Conservation (phyloP, 1,139 yeast species). For the Kurtzmaniella quercitrusa region DNA sequence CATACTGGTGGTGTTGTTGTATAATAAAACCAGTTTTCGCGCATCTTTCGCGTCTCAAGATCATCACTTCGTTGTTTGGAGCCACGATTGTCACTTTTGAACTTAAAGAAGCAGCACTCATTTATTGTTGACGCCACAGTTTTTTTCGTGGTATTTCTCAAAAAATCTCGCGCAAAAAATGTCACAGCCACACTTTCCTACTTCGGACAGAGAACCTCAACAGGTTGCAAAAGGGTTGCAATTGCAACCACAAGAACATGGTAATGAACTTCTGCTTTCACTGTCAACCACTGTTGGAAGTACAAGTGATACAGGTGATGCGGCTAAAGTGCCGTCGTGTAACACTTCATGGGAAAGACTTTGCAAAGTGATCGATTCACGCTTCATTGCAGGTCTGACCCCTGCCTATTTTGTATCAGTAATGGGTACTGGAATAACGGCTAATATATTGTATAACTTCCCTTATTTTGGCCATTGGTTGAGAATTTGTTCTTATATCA, state of each 20-base stretch:
- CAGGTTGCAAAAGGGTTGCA: neutral
- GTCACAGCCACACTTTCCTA: neutral
- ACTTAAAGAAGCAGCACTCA: neutral
- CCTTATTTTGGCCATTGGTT: constrained; percentile 68
- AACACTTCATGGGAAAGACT: neutral
- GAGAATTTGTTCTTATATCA: constrained; percentile 49
- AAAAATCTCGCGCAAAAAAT: neutral
- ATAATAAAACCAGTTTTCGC: neutral
- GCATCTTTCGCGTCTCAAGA: neutral
- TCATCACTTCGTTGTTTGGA: neutral
- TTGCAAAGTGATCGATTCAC: constrained; percentile 7
- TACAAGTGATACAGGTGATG: neutral
- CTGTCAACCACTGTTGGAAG: neutral
- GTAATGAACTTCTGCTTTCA: neutral
- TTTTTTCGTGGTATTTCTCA: neutral
- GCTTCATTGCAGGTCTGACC: constrained; percentile 31
- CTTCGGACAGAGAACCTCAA: neutral
- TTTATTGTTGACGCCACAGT: neutral
- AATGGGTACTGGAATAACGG: constrained; percentile 84
- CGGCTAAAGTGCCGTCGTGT: neutral
- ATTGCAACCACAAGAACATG: neutral
- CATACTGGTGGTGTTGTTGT: neutral
- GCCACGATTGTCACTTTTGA: neutral
- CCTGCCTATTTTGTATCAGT: constrained; percentile 66
- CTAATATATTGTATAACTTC: constrained; percentile 55